Conservation (phyloP, 306 rosid species). For the Ammopiptanthus mongolicus region DNA sequence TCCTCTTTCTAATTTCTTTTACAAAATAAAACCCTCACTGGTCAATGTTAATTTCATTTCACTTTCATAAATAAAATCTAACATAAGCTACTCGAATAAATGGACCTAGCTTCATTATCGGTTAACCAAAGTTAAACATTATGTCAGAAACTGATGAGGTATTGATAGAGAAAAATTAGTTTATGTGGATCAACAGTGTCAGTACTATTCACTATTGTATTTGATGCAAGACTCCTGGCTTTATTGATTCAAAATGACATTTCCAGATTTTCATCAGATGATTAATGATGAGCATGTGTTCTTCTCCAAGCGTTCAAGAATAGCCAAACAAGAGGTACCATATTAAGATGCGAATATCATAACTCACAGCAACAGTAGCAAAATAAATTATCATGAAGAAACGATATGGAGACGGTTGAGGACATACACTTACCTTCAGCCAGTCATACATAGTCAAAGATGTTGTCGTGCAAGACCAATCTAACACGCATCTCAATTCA, state of each 20-base stretch:
- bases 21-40: not conserved
- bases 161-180: not conserved
- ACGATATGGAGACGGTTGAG: constrained; percentile 1
- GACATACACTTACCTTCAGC: constrained; percentile 82
- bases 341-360: not conserved
- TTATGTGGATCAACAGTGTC: not conserved
- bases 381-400: not conserved
- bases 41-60: not conserved
- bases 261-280: not conserved
- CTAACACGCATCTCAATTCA: constrained; percentile 88
- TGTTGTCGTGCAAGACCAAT: constrained; percentile 95
- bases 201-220: not conserved
- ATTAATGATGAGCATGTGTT: constrained; percentile 3
- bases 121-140: not conserved
- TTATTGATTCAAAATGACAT: not conserved
- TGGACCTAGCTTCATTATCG: not conserved
- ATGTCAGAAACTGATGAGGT: not conserved
- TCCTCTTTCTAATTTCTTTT: not conserved
- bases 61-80: not conserved
- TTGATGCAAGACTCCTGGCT: not conserved
- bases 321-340: constrained; percentile 6
- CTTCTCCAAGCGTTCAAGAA: not conserved
- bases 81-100: not conserved
- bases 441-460: constrained; percentile 95
- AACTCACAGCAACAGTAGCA: constrained; percentile 7